A percentile compares a stretch with the other conserved stretches of the same genome.
phyloP scores from a whole-genome alignment of 176 grass and related monocot species.

The Leersia perrieri region DNA sequence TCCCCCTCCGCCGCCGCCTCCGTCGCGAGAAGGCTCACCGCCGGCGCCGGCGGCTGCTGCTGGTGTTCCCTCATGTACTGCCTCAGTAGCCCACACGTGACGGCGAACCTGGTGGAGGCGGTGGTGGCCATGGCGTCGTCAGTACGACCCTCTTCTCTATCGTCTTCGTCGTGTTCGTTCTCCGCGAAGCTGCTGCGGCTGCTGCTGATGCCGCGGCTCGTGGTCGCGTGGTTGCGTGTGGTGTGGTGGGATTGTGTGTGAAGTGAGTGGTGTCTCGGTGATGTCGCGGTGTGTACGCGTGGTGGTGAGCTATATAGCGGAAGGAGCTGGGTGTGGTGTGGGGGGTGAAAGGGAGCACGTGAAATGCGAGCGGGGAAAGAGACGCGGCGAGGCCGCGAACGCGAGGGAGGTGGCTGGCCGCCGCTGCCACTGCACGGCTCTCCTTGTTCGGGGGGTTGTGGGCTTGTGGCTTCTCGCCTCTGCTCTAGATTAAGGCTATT shows the following conservation, averaged over 20 bases:
- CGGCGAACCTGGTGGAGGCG: conserved; percentile 23
- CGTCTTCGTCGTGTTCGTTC: neutral
- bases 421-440: neutral
- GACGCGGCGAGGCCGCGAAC: neutral
- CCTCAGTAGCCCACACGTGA: conserved; percentile 40
- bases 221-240: too few relatives aligned
- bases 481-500: too few relatives aligned
- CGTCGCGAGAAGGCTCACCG: conserved; percentile 19
- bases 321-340: too few relatives aligned
- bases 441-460: too few relatives aligned
- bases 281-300: neutral
- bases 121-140: neutral
- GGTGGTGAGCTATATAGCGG: neutral
- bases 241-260: too few relatives aligned
- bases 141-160: neutral
- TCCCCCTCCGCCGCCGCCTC: neutral
- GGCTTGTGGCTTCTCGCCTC: too few relatives aligned
- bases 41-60: neutral
- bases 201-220: too few relatives aligned
- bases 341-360: neutral
- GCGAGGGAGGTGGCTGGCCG: neutral
- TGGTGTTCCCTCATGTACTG: conserved; percentile 43
- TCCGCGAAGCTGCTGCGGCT: neutral
- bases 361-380: neutral
- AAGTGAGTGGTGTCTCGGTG: neutral